Conservation (phyloP, 2,329 filamentous ascomycete species). For the Juglanconis juglandina region DNA sequence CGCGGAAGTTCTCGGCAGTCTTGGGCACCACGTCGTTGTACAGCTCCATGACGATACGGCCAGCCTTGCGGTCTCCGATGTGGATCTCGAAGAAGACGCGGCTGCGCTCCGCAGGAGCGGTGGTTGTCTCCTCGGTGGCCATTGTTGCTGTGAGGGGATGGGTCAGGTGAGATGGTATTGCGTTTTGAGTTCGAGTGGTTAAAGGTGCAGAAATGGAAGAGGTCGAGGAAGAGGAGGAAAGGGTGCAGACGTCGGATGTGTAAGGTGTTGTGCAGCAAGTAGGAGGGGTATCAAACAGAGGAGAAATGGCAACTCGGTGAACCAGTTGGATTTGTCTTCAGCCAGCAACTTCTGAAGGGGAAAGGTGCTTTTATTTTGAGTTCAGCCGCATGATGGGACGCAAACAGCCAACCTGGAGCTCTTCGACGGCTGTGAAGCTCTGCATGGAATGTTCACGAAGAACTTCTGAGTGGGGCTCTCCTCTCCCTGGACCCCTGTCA, state of each 20-base stretch:
- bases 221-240: background rate
- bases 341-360: background rate
- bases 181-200: slow-evolving; percentile 3
- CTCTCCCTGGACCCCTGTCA: slow-evolving; percentile 7
- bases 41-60: slow-evolving; percentile 84
- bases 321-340: background rate
- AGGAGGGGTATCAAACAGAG: background rate
- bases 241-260: too few species aligned
- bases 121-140: slow-evolving; percentile 36
- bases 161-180: slow-evolving; percentile 1
- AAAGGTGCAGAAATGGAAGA: background rate
- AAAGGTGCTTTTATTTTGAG: background rate
- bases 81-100: slow-evolving; percentile 93
- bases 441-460: slow-evolving; percentile 18
- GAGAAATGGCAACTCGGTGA: background rate
- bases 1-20: slow-evolving; percentile 94
- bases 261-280: too few species aligned
- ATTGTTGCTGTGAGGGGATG: slow-evolving; percentile 28
- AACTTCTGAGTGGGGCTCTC: slow-evolving; percentile 11
- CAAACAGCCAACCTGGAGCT: background rate
- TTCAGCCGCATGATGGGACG: background rate
- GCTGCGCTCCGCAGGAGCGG: slow-evolving; percentile 53
- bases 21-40: slow-evolving; percentile 77
- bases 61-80: slow-evolving; percentile 69
- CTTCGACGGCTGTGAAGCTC: slow-evolving; percentile 1